Evolutionary conservation across 2,329 filamentous ascomycete genomes (phyloP).

Genomic region (Fusarium vanettenii): DNA sequence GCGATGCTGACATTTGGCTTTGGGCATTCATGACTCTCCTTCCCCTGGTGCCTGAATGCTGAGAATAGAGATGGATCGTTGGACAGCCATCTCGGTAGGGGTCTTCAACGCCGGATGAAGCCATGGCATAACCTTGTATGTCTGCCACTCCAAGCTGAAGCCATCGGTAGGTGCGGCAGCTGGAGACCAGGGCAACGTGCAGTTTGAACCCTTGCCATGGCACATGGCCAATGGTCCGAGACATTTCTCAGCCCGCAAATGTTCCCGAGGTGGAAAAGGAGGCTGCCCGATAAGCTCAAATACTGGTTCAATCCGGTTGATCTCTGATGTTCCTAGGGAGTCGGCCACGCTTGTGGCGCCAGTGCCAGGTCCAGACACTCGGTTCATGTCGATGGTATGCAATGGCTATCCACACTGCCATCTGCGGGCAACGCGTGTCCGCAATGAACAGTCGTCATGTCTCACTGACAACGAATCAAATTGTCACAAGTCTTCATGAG

Average conservation of each 20-base stretch:
- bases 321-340: neutral
- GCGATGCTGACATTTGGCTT: neutral
- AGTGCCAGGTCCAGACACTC: slow-evolving; percentile 1
- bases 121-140: neutral
- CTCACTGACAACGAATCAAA: neutral
- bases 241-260: neutral
- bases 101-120: neutral
- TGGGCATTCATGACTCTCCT: neutral
- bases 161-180: neutral
- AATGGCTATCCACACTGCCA: neutral
- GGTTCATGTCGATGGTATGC: neutral
- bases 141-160: neutral
- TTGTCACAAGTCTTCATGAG: neutral
- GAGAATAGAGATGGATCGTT: neutral
- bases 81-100: neutral
- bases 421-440: neutral
- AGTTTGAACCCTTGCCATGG: neutral
- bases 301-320: slow-evolving; percentile 10
- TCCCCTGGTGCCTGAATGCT: neutral
- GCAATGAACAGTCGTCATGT: neutral
- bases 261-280: neutral
- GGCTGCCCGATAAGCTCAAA: neutral
- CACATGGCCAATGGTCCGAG: neutral
- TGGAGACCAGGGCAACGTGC: neutral
- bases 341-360: neutral